A percentile compares a stretch with the other conserved stretches of the same genome.
Conservation (phyloP, 2,329 filamentous ascomycete species). For the Zopfia rhizophila region DNA sequence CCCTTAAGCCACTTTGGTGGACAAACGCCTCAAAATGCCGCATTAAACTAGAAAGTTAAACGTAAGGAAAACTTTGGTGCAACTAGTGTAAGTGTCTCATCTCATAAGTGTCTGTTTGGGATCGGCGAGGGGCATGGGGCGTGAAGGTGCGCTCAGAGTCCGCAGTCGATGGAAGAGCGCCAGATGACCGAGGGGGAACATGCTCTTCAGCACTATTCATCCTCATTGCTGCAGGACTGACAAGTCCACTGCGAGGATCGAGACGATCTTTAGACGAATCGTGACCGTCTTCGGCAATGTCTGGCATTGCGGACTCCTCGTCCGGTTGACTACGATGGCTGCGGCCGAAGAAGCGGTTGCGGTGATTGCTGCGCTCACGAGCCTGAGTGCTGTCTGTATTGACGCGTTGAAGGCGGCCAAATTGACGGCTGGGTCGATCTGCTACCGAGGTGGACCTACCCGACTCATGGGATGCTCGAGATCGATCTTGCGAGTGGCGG, state of each 20-base stretch:
- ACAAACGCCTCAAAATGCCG: not conserved
- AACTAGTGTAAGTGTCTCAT: constrained; percentile 41
- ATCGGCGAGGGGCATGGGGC: constrained; percentile 29
- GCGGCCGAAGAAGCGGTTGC: constrained; percentile 72
- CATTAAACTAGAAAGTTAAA: not conserved
- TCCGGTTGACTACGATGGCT: constrained; percentile 32
- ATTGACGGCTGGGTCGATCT: constrained; percentile 29
- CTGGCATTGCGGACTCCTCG: constrained; percentile 59
- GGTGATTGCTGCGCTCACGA: constrained; percentile 58
- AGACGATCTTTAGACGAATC: constrained; percentile 42
- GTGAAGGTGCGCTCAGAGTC: constrained; percentile 36
- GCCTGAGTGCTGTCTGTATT: constrained; percentile 45
- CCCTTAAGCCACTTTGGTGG: not conserved
- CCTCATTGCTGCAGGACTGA: constrained; percentile 44
- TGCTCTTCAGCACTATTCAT: constrained; percentile 32
- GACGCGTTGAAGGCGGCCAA: constrained; percentile 42
- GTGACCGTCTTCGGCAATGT: constrained; percentile 54
- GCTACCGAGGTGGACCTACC: constrained; percentile 44
- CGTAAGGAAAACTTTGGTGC: constrained; percentile 3
- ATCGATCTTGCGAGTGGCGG: constrained; percentile 39
- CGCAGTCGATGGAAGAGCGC: constrained; percentile 33
- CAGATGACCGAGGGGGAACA: constrained; percentile 30
- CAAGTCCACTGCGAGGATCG: constrained; percentile 46
- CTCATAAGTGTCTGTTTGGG: constrained; percentile 45
- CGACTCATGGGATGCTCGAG: constrained; percentile 44